Percentiles rank a stretch among this genome's conserved stretches.
These are phyloP conservation scores for Trichoderma virens DNA, from an alignment of 495 filamentous ascomycete genomes.

Conservation along the genomic window DNA sequence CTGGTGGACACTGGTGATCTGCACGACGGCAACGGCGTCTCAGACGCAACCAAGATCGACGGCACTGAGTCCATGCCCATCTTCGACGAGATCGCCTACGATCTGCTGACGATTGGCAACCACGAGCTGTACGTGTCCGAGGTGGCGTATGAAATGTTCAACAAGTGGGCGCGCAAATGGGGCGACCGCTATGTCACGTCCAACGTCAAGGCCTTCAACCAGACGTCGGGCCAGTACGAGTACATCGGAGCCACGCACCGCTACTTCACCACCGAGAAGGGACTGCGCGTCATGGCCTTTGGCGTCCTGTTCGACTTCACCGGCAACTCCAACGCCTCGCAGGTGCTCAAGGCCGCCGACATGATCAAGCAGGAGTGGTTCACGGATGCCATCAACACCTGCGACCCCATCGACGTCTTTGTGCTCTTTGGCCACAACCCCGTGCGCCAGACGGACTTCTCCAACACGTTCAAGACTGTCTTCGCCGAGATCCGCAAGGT, in stretches of 20 bases:
- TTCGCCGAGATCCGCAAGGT: slow-evolving; percentile 58
- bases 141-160: slow-evolving; percentile 30
- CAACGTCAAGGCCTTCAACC: slow-evolving; percentile 70
- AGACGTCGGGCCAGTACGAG: slow-evolving; percentile 50
- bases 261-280: slow-evolving; percentile 68
- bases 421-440: slow-evolving; percentile 66
- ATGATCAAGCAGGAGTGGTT: slow-evolving; percentile 71
- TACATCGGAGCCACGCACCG: slow-evolving; percentile 63
- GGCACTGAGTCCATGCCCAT: slow-evolving; percentile 66
- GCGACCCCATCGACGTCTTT: slow-evolving; percentile 63
- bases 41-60: slow-evolving; percentile 70
- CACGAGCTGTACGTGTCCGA: slow-evolving; percentile 69
- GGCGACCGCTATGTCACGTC: slow-evolving; percentile 61
- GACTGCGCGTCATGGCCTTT: slow-evolving; percentile 67
- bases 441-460: slow-evolving; percentile 47
- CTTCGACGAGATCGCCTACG: slow-evolving; percentile 52
- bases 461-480: slow-evolving; percentile 46
- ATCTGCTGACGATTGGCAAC: slow-evolving; percentile 49
- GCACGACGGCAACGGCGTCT: slow-evolving; percentile 61
- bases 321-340: slow-evolving; percentile 29
- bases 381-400: slow-evolving; percentile 54
- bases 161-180: slow-evolving; percentile 30
- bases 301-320: slow-evolving; percentile 79
- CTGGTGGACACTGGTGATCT: slow-evolving; percentile 72
- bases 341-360: slow-evolving; percentile 42